A percentile compares a stretch with the other conserved stretches of the same genome.
These are phyloP conservation scores for Cladobotryum protrusum DNA, from an alignment of 2,329 filamentous ascomycete species.

Conservation along the genomic window DNA sequence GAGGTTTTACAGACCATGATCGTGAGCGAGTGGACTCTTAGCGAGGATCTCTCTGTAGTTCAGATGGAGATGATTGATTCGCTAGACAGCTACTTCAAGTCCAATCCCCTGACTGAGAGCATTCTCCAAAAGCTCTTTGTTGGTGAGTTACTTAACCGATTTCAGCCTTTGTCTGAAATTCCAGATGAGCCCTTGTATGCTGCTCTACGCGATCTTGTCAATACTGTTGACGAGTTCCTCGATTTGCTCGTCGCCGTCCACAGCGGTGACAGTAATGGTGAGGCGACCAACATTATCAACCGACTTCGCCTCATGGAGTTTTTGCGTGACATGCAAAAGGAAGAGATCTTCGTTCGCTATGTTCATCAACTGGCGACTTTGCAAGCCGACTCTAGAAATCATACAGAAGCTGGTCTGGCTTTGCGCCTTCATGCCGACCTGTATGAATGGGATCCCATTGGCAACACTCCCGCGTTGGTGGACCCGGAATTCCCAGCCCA, in stretches of 20 bases:
- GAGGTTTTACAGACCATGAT: conserved; percentile 97
- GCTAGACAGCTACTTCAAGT: conserved; percentile 83
- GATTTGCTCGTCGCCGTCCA: conserved; percentile 88
- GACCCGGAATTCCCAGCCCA: conserved; percentile 79
- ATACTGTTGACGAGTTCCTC: conserved; percentile 81
- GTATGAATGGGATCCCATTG: conserved; percentile 81
- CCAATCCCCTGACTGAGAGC: conserved; percentile 79
- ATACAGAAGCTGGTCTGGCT: conserved; percentile 82
- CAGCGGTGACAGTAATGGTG: conserved; percentile 63
- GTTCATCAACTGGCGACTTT: conserved; percentile 83
- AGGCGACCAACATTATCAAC: conserved; percentile 80
- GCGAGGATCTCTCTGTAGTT: conserved; percentile 82
- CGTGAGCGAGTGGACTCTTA: conserved; percentile 94
- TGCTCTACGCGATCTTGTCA: conserved; percentile 72
- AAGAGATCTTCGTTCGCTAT: conserved; percentile 93
- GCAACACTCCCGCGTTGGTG: conserved; percentile 55
- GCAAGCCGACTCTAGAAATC: conserved; percentile 69
- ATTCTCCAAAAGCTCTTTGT: conserved; percentile 92
- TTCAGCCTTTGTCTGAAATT: conserved; percentile 61
- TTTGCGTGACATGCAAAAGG: conserved; percentile 90
- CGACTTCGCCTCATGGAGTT: conserved; percentile 92
- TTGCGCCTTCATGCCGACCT: conserved; percentile 86
- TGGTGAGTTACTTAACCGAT: conserved; percentile 73
- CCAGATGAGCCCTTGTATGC: conserved; percentile 67
- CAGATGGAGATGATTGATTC: conserved; percentile 97